A percentile compares a stretch with the other conserved stretches of the same genome.
phyloP scores from a whole-genome alignment of 306 rosid genomes.

The Casuarina cunninghamiana region DNA sequence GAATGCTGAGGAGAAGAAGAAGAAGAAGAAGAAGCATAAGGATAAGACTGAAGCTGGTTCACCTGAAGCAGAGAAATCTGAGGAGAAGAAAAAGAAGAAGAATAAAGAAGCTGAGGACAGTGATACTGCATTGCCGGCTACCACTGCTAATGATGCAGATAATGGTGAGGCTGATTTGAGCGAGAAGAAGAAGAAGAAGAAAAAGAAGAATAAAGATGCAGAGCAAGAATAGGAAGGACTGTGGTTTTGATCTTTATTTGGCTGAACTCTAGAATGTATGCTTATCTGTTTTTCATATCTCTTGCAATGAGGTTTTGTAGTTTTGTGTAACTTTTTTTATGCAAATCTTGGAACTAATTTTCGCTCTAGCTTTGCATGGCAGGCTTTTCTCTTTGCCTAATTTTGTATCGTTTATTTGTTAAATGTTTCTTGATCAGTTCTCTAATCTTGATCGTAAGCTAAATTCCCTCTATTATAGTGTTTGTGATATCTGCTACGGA shows the following conservation, averaged over 20 bases:
- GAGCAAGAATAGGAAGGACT: constrained; percentile 45
- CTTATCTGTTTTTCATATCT: constrained; percentile 2
- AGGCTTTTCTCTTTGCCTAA: background rate
- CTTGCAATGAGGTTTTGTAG: constrained; percentile 19
- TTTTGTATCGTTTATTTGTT: background rate
- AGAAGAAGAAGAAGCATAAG: constrained; percentile 36
- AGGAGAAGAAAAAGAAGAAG: constrained; percentile 73
- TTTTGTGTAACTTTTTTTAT: constrained; percentile 18
- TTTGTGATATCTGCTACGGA: background rate
- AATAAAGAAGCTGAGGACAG: constrained; percentile 50
- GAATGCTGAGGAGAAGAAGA: constrained; percentile 34
- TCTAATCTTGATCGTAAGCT: background rate
- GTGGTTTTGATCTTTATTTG: constrained; percentile 3
- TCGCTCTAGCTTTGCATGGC: constrained; percentile 4
- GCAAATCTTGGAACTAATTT: constrained; percentile 14
- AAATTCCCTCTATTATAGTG: background rate
- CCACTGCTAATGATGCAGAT: constrained; percentile 28
- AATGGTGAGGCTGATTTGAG: constrained; percentile 44
- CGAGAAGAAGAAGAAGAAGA: constrained; percentile 63
- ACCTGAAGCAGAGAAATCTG: constrained; percentile 52
- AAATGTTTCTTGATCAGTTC: background rate
- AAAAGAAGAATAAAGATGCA: constrained; percentile 49
- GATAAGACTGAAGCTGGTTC: constrained; percentile 45
- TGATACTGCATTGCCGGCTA: constrained; percentile 4
- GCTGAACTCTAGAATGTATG: constrained; percentile 17